Evolutionary conservation across 2,329 filamentous ascomycete species (phyloP).

Genomic region (Ascochyta koolunga): DNA sequence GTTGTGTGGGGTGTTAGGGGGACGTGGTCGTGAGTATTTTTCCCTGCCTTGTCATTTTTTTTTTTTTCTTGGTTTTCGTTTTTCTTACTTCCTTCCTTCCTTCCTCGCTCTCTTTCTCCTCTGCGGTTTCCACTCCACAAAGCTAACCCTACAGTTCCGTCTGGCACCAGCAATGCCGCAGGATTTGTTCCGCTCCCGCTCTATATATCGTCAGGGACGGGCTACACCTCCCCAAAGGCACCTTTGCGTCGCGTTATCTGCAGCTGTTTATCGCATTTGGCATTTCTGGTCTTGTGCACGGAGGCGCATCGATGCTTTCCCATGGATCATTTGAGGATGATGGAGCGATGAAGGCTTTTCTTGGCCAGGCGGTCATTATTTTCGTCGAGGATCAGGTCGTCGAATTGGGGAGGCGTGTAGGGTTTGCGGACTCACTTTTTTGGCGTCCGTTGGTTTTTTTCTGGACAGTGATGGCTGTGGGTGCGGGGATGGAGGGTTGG

Average conservation of each 20-base stretch:
- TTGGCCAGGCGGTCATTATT: slow-evolving; percentile 34
- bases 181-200: slow-evolving; percentile 24
- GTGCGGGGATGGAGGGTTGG: slow-evolving; percentile 18
- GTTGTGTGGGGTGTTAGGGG: slow-evolving; percentile 27
- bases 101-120: too few relatives aligned
- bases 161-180: slow-evolving; percentile 37
- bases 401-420: slow-evolving; percentile 25
- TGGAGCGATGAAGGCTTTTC: slow-evolving; percentile 23
- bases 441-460: slow-evolving; percentile 32
- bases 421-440: slow-evolving; percentile 15
- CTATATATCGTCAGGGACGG: slow-evolving; percentile 28
- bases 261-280: slow-evolving; percentile 37
- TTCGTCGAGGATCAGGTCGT: slow-evolving; percentile 41
- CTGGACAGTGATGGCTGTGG: slow-evolving; percentile 31
- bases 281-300: slow-evolving; percentile 27
- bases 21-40: slow-evolving; percentile 28
- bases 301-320: slow-evolving; percentile 22
- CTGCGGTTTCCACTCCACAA: neutral
- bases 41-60: too few relatives aligned
- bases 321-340: slow-evolving; percentile 23
- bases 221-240: slow-evolving; percentile 28
- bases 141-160: slow-evolving; percentile 1
- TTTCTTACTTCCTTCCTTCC: neutral
- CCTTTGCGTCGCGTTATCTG: slow-evolving; percentile 37
- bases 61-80: too few relatives aligned